Evolutionary conservation across 495 filamentous ascomycete genomes (phyloP), one percentile per base, ranked within the genome.

Genomic region (Penicillium daleae): DNA sequence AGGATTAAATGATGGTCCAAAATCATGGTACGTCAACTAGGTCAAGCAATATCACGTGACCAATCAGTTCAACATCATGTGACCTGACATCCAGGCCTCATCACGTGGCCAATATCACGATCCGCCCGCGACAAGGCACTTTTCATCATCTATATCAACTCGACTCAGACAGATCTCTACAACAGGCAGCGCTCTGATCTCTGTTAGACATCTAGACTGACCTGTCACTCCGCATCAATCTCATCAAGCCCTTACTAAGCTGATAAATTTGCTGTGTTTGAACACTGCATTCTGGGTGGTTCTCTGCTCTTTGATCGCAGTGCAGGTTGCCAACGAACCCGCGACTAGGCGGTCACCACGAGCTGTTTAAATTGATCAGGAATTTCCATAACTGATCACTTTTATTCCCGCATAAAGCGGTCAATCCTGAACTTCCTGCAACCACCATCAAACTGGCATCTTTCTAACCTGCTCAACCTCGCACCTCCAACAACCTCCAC

Each of bases 91-190:
- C 19, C 4, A 35, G 29, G 13, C n/a, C 40, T 50, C 6, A 17
- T 62, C 37, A 62, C 59, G 19, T 51, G 58, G 50, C 46, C 26
- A 42, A 60, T 53, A 51, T 60, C 59, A 53, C 46, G 51, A 37
- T 54, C 51, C 19, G 57, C 57, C 33, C 37, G 22, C 54, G 54
- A 56, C 32, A 42, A 31, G 46, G 32, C 31, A 40, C 57, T 59
- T 59, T 52, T 50, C 46, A 6, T n/a, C 57, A 59, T 51, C 57
- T 48, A 39, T 50, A 59, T 39, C 32, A 9, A 26, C 32, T 26
- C 49, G 27, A 19, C 52, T 40, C 39, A n/a, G 9, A 50, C 50
- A n/a, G n/a, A n/a, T n/a, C n/a, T n/a, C n/a, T n/a, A 26, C 22
- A 50, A 59, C 46, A 24, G 13, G 19, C 29, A 32, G 35, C 22